Evolutionary conservation across 2,329 filamentous ascomycete species (phyloP).

Genomic region (Neurospora sp.): DNA sequence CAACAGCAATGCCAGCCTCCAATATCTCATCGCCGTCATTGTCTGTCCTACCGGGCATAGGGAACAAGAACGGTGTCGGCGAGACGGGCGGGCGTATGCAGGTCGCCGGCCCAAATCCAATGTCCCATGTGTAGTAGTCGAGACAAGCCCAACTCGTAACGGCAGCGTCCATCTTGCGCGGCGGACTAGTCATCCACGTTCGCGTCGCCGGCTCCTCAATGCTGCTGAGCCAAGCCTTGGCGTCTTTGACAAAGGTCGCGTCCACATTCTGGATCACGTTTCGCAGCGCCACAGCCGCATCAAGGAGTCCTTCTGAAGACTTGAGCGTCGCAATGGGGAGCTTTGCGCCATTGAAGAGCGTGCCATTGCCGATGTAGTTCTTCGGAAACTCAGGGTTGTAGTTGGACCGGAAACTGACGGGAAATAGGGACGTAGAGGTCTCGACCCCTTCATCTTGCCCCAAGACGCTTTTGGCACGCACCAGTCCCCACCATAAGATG

Average conservation of each 20-base stretch:
- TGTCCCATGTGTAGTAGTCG: background rate
- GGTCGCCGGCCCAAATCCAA: constrained; percentile 1
- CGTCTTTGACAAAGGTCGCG: constrained; percentile 1
- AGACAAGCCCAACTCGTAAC: background rate
- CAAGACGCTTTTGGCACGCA: background rate
- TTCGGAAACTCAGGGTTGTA: constrained; percentile 1
- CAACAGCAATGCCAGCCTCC: background rate
- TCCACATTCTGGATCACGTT: constrained; percentile 1
- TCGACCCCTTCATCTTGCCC: constrained; percentile 1
- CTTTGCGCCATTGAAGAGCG: background rate
- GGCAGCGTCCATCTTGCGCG: background rate
- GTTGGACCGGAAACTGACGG: background rate
- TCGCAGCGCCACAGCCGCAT: background rate
- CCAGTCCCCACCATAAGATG: constrained; percentile 1
- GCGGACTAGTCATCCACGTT: constrained; percentile 1
- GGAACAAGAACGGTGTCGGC: constrained; percentile 1
- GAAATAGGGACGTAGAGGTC: background rate
- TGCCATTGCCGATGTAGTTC: constrained; percentile 1
- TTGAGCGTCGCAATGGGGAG: background rate
- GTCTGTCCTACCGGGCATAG: background rate
- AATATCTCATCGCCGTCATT: constrained; percentile 1
- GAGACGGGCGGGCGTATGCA: constrained; percentile 1
- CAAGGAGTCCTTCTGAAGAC: constrained; percentile 1
- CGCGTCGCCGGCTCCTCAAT: background rate
- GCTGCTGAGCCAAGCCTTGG: constrained; percentile 1